Evolutionary conservation across 257 asterid genomes (phyloP), one percentile per base, ranked within the genome.

Genomic region (Rehmannia glutinosa): DNA sequence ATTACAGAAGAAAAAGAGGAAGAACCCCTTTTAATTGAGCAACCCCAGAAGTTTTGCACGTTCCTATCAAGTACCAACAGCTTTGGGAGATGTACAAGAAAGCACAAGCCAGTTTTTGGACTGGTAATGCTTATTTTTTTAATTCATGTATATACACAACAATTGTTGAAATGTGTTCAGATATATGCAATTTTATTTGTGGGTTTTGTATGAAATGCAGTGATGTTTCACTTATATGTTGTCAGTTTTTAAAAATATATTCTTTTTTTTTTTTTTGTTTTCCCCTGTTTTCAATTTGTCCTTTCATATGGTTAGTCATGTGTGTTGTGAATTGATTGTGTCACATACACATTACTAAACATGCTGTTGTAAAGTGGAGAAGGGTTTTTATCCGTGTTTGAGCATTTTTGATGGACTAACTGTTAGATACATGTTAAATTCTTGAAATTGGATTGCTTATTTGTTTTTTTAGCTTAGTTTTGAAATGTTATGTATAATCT

Each of bases 41-140:
- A 84, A 60, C 62, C 88, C 35, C 87, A 86, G 76, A 83, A 82
- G 67, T 86, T 68, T 36, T 87, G 95, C 80, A 89, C 84, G 86
- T 87, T 62, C 92, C 95, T 19, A 80, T 89, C 58, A 75, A 68
- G 69, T 89, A 87, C 74, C 92, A 88, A 6, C 90, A 81, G 70
- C 69, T 87, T 65, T 89, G 95, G 95, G 86, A 87, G 86, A 84
- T 89, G 91, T 89, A 89, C 82, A 89, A 89, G 85, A 89, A 87
- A 66, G 86, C 92, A 23, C 57, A 74, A 72, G 87, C 95, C 60
- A 84, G 92, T 72, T 87, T 89, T 57, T 89, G 91, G 92, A 83
- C 95, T 20, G 92, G 89, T 87, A 84, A 46, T 60, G 16, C 35
- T 28, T 72, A 20, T 32, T 8, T 36, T 21, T 0, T 12, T 27